Evolutionary conservation across 2,329 filamentous ascomycete species (phyloP).

Genomic region (Mariannaea elegans): DNA sequence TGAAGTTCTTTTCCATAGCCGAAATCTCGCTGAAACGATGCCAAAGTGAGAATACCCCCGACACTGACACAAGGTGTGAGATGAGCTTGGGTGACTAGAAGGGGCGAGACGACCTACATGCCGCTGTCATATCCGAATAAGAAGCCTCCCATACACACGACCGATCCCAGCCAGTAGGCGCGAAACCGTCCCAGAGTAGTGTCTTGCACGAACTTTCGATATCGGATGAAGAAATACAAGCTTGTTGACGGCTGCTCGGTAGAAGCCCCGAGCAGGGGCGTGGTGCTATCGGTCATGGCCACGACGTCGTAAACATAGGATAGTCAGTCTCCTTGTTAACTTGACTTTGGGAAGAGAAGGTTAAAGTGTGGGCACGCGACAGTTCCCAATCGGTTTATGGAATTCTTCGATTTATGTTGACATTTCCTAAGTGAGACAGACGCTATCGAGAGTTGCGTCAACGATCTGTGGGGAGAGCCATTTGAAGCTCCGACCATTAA

Average conservation of each 20-base stretch:
- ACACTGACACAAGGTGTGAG: too few relatives aligned
- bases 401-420: too few relatives aligned
- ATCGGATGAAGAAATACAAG: neutral
- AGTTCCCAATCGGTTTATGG: too few relatives aligned
- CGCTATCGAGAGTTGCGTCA: too few relatives aligned
- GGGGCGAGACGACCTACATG: conserved; percentile 21
- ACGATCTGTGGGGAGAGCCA: too few relatives aligned
- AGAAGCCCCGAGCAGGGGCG: neutral
- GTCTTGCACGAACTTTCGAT: too few relatives aligned
- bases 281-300: conserved; percentile 2
- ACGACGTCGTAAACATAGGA: neutral
- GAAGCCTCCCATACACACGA: conserved; percentile 12
- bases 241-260: neutral
- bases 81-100: too few relatives aligned
- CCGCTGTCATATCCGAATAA: conserved; percentile 19
- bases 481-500: too few relatives aligned
- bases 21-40: conserved; percentile 23
- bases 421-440: too few relatives aligned
- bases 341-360: too few relatives aligned
- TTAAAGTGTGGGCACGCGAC: too few relatives aligned
- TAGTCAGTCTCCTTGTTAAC: neutral
- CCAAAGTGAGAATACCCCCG: conserved; percentile 24
- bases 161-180: conserved; percentile 8
- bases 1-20: conserved; percentile 1
- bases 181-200: neutral